Evolutionary conservation across 495 filamentous ascomycete species (phyloP), one percentile per base, ranked within the genome.

Genomic region (Neurospora sp.): DNA sequence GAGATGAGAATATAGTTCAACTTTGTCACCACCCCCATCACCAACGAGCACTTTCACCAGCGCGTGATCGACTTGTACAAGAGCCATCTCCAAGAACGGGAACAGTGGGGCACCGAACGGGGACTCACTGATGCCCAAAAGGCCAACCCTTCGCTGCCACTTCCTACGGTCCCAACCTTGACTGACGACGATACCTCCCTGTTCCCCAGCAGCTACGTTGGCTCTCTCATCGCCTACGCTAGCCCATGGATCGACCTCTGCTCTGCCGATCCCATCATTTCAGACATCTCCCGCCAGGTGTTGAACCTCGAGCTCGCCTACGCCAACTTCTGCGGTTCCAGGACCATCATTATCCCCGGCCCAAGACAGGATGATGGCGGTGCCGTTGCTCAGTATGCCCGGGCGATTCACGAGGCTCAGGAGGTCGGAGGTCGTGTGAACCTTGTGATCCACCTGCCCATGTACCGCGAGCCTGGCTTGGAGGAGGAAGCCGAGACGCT

Each of bases 201-300:
- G 73, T 90, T 86, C 8, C 94, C 94, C 0, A 89, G 88, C 72
- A 88, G 91, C 48, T 88, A 88, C 75, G 89, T 93, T 69, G 88
- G 89, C 71, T 89, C 92, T 71, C 78, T 94, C 35, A 83, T 96
- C 10, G 91, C 88, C 41, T 89, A 92, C 35, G 88, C 87, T 12
- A 96, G 93, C 77, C 89, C 91, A 18, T 98, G 94, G 94, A 95
- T 97, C 76, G 94, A 98, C 79, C 80, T 98, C 4, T 92, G 90
- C 74, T 97, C 94, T 39, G 83, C 91, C 1, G 91, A 98, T 80
- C 92, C 93, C 18, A 75, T 92, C 73, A 89, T 97, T 72, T 88
- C 92, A 2, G 90, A 92, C 78, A 83, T 98, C 71, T 97, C 94
- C 14, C 88, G 91, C 39, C 94, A 97, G 78, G 93, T 97, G 3